Percentiles rank a stretch among this genome's conserved stretches.
Conservation (phyloP, 1,284 basidiomycete species). For the Coniophora puteana region DNA sequence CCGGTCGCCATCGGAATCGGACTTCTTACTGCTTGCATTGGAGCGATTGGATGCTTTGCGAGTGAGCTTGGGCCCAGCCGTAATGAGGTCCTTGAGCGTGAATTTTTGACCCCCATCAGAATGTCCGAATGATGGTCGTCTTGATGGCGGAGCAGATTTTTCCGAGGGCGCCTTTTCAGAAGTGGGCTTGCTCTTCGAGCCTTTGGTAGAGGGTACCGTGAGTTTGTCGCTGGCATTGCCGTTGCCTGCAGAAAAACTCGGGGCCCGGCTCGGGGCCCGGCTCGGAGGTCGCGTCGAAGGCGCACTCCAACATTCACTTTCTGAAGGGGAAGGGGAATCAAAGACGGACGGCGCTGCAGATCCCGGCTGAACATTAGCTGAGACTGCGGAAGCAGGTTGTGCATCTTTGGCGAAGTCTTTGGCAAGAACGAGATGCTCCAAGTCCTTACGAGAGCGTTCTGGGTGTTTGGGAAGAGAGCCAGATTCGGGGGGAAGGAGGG, state of each 20-base stretch:
- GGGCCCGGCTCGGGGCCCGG: slow-evolving; percentile 50
- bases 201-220: slow-evolving; percentile 10
- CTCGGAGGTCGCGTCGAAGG: slow-evolving; percentile 62
- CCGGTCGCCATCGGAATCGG: slow-evolving; percentile 64
- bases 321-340: slow-evolving; percentile 48
- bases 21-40: slow-evolving; percentile 58
- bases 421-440: slow-evolving; percentile 37
- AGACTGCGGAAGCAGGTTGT: too few relatives aligned
- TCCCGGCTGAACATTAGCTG: slow-evolving; percentile 18
- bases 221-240: slow-evolving; percentile 45
- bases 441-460: slow-evolving; percentile 45
- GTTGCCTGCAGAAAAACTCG: slow-evolving; percentile 50
- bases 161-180: slow-evolving; percentile 24
- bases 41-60: slow-evolving; percentile 72
- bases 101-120: slow-evolving; percentile 72
- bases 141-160: slow-evolving; percentile 27
- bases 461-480: slow-evolving; percentile 51
- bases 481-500: slow-evolving; percentile 54
- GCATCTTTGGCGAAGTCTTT: too few relatives aligned
- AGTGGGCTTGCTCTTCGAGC: slow-evolving; percentile 12
- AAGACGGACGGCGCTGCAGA: slow-evolving; percentile 34
- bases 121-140: slow-evolving; percentile 45
- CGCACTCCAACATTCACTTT: slow-evolving; percentile 57
- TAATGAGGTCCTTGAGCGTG: slow-evolving; percentile 77
- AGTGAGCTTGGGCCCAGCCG: slow-evolving; percentile 63